Evolutionary conservation across 495 filamentous ascomycete genomes (phyloP), one percentile per base, ranked within the genome.

Genomic region (Sporormia fimetaria): DNA sequence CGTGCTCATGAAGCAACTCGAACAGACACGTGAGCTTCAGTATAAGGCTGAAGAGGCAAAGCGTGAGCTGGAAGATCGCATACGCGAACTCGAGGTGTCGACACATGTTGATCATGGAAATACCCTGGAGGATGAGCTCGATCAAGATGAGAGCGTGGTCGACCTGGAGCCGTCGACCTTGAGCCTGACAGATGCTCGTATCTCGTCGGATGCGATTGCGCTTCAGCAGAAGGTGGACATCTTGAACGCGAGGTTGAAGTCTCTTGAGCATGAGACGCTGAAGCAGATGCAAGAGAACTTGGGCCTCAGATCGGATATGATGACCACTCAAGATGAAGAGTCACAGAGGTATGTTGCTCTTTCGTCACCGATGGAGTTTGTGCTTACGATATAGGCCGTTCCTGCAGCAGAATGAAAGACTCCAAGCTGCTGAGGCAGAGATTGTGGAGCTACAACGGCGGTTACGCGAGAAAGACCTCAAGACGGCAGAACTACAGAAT

Each of bases 21-120:
- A 73, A 32, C 65, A 65, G 34, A 65, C 68, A 2, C 64, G 70
- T 36, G 73, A 80, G 38, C 63, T 73, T 28, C 69, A 72, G 39
- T 63, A 69, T 21, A 63, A 68, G 41, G 70, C 75, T 28, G 63
- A 73, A 41, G 69, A 73, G 9, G 44, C 67, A 32, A 68, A 74
- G 18, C 64, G 63, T 42, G 73, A 76, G 37, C 62, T 76, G 6
- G 63, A 72, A 37, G 65, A 70, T 12, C 61, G 66, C 21, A 59
- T 75, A 17, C 64, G 67, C 14, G 70, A 75, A 23, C 43, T 70
- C 8, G 67, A 71, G 40, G 61, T 49, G 14, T 55, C 34, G 12
- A 29, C 16, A 16, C 40, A 49, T 26, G 29, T 17, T 14, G 31
- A 3, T 14, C 51, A 37, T 3, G 47, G 46, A 5, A 43, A 40